These are phyloP conservation scores for Elsinoe australis DNA, from an alignment of 2,329 filamentous ascomycete species.

Conservation along the genomic window DNA sequence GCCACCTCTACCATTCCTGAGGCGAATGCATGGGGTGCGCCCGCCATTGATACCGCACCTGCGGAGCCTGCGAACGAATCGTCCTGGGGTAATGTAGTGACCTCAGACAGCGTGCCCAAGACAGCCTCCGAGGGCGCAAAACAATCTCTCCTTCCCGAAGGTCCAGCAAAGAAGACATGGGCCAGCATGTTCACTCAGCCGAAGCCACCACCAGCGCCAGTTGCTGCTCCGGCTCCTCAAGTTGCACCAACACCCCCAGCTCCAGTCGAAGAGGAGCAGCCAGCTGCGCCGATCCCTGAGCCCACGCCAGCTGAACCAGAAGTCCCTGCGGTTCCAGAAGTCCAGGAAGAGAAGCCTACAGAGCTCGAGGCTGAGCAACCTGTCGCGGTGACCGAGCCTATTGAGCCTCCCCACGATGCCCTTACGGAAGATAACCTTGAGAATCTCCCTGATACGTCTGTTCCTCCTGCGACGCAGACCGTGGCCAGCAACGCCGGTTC, in stretches of 20 bases:
- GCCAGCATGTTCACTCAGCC: constrained; percentile 46
- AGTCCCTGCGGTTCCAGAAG: constrained; percentile 21
- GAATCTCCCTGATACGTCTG: constrained; percentile 74
- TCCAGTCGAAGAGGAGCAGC: constrained; percentile 26
- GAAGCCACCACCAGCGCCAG: constrained; percentile 42
- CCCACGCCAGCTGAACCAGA: constrained; percentile 22
- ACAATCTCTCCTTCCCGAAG: constrained; percentile 30
- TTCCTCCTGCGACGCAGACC: constrained; percentile 69
- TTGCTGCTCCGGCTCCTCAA: constrained; percentile 30
- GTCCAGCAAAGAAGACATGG: constrained; percentile 45
- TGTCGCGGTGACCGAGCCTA: constrained; percentile 28
- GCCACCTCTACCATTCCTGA: constrained; percentile 60
- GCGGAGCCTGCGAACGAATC: neutral
- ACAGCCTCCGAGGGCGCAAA: constrained; percentile 31
- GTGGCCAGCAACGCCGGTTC: constrained; percentile 87
- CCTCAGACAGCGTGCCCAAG: constrained; percentile 25
- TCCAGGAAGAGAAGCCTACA: no score
- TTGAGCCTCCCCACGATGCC: constrained; percentile 68
- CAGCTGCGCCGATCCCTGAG: constrained; percentile 21
- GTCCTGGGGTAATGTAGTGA: constrained; percentile 35
- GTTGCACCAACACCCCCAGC: constrained; percentile 24
- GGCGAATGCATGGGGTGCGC: constrained; percentile 54
- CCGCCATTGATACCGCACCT: constrained; percentile 28
- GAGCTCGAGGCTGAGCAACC: constrained; percentile 20
- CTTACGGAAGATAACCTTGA: constrained; percentile 90